These are phyloP conservation scores for Curvularia spicifera DNA, from an alignment of 2,329 filamentous ascomycete species.

Conservation along the genomic window DNA sequence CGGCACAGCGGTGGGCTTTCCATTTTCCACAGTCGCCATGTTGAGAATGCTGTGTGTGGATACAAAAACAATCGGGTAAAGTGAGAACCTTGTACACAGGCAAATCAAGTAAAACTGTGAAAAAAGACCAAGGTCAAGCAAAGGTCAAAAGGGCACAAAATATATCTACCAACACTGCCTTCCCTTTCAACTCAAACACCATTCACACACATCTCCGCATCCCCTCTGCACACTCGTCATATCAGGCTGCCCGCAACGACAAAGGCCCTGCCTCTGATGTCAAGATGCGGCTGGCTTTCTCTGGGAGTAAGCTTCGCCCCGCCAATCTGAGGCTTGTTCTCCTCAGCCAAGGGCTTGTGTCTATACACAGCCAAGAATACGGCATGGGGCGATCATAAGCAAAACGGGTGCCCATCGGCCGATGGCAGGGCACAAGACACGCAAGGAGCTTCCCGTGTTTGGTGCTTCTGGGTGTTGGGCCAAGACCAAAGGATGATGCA, in stretches of 20 bases:
- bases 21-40: slow-evolving; percentile 21
- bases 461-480: slow-evolving; percentile 15
- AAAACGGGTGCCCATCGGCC: slow-evolving; percentile 19
- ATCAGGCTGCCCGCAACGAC: neutral
- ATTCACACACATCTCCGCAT: neutral
- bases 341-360: slow-evolving; percentile 24
- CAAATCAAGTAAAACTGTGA: neutral
- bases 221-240: slow-evolving; percentile 1
- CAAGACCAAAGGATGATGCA: slow-evolving; percentile 26
- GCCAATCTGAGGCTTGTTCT: slow-evolving; percentile 26
- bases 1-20: slow-evolving; percentile 27
- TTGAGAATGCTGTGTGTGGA: neutral
- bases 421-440: slow-evolving; percentile 13
- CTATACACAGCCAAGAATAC: slow-evolving; percentile 17
- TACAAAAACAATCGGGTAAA: neutral
- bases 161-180: neutral
- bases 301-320: slow-evolving; percentile 17
- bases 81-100: neutral
- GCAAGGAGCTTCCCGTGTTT: slow-evolving; percentile 16
- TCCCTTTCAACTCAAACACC: neutral
- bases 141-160: neutral
- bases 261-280: slow-evolving; percentile 20
- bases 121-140: neutral
- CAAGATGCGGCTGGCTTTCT: slow-evolving; percentile 24
- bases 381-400: slow-evolving; percentile 12